Conservation (phyloP, 345 rosid species). For the Dipteronia sinensis region DNA sequence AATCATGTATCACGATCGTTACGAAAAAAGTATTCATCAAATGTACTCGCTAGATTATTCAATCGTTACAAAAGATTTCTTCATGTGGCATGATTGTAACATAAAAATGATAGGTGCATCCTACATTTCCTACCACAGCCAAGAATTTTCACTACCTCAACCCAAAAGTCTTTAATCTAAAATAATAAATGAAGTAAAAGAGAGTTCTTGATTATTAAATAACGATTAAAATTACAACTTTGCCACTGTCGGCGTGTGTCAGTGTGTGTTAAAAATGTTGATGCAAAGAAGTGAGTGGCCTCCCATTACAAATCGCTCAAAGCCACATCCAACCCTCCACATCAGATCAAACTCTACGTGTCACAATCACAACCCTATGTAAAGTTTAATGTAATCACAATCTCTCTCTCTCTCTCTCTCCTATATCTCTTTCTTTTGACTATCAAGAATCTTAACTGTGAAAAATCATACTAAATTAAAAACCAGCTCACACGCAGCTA, state of each 20-base stretch:
- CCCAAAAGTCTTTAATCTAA: background rate
- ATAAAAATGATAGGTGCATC: too few relatives aligned
- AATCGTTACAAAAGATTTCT: too few relatives aligned
- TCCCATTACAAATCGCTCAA: background rate
- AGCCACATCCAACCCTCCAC: conserved; percentile 1
- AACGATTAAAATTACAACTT: conserved; percentile 20
- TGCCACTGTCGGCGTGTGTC: conserved; percentile 54
- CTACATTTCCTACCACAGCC: too few relatives aligned
- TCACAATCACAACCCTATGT: conserved; percentile 8
- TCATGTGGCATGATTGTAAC: too few relatives aligned
- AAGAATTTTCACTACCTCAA: too few relatives aligned
- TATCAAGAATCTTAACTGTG: background rate
- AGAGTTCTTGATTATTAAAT: background rate
- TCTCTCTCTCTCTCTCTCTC: too few relatives aligned
- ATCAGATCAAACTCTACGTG: conserved; percentile 12
- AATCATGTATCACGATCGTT: rapidly evolving
- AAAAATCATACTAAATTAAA: background rate
- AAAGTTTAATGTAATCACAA: background rate
- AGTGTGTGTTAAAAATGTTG: background rate
- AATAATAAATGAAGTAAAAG: background rate
- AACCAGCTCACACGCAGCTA: background rate
- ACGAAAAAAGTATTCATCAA: too few relatives aligned
- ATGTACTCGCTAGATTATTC: too few relatives aligned
- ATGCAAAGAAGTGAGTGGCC: background rate
- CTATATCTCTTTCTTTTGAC: background rate